Evolutionary conservation across 495 filamentous ascomycete genomes (phyloP).

Genomic region (Trichoderma reesei): DNA sequence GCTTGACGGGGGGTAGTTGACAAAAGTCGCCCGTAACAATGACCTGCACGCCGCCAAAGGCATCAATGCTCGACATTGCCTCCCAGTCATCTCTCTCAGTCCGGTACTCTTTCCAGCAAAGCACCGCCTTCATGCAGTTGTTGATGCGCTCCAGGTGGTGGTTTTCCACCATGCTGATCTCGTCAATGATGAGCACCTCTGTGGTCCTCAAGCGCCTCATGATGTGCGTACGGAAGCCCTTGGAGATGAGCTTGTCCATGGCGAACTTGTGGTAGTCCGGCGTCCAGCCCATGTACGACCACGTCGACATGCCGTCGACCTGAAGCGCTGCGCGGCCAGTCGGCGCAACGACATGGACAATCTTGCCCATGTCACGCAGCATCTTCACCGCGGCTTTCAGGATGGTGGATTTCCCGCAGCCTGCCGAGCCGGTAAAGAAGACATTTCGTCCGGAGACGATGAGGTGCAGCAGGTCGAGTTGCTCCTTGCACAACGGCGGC

Average conservation of each 20-base stretch:
- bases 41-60: slow-evolving; percentile 89
- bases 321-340: slow-evolving; percentile 41
- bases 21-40: slow-evolving; percentile 96
- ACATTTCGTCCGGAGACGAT: slow-evolving; percentile 37
- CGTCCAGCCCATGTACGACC: slow-evolving; percentile 28
- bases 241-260: slow-evolving; percentile 12
- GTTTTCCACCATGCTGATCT: slow-evolving; percentile 46
- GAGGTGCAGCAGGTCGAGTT: slow-evolving; percentile 32
- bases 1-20: slow-evolving; percentile 84
- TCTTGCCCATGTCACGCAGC: slow-evolving; percentile 19
- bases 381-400: slow-evolving; percentile 32
- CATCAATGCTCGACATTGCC: slow-evolving; percentile 39
- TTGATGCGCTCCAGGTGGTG: slow-evolving; percentile 45
- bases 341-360: slow-evolving; percentile 37
- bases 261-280: slow-evolving; percentile 23
- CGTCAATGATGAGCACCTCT: slow-evolving; percentile 37
- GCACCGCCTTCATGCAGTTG: slow-evolving; percentile 34
- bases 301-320: slow-evolving; percentile 38
- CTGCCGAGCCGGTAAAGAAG: slow-evolving; percentile 47
- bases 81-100: slow-evolving; percentile 19
- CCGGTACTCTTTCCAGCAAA: neutral
- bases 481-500: slow-evolving; percentile 27
- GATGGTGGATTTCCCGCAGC: slow-evolving; percentile 43
- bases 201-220: slow-evolving; percentile 26
- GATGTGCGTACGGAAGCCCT: slow-evolving; percentile 2